phyloP scores from a whole-genome alignment of 768 basidiomycete genomes.

The Chalciporus piperatus region DNA sequence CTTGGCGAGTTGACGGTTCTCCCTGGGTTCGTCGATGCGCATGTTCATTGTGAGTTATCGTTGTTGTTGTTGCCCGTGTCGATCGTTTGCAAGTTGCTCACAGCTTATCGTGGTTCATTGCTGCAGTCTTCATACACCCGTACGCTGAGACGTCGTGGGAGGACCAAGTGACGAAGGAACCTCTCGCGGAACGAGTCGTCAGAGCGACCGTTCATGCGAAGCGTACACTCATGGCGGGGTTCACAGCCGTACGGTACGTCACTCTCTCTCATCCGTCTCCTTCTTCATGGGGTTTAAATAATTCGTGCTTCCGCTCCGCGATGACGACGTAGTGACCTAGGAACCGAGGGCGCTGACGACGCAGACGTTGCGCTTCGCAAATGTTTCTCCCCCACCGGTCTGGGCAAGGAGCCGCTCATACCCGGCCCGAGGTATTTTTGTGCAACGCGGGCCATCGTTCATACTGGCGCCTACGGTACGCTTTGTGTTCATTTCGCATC shows the following conservation, averaged over 20 bases:
- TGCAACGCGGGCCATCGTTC: conserved; percentile 55
- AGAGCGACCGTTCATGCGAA: conserved; percentile 60
- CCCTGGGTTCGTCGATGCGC: conserved; percentile 57
- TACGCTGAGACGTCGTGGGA: conserved; percentile 61
- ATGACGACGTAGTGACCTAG: conserved; percentile 46
- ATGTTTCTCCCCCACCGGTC: conserved; percentile 44
- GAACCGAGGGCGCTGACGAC: conserved; percentile 66
- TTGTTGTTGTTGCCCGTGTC: too few species aligned
- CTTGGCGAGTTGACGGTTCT: conserved; percentile 46
- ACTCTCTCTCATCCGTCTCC: too few species aligned
- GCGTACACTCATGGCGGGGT: conserved; percentile 58
- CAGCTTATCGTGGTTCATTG: too few species aligned
- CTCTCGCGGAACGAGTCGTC: conserved; percentile 54
- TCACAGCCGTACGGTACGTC: conserved; percentile 58
- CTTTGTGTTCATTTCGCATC: neutral
- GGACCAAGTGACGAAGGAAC: conserved; percentile 60
- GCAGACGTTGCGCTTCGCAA: conserved; percentile 58
- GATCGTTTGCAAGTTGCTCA: neutral
- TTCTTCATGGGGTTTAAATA: neutral
- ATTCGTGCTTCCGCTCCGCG: neutral
- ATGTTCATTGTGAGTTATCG: conserved; percentile 48
- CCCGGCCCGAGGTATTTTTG: conserved; percentile 65
- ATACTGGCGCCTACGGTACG: conserved; percentile 59
- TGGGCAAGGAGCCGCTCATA: conserved; percentile 40
- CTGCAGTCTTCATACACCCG: conserved; percentile 56